Evolutionary conservation across 2,329 filamentous ascomycete genomes (phyloP), one percentile per base, ranked within the genome.

Genomic region (Acephala macrosclerotiorum): DNA sequence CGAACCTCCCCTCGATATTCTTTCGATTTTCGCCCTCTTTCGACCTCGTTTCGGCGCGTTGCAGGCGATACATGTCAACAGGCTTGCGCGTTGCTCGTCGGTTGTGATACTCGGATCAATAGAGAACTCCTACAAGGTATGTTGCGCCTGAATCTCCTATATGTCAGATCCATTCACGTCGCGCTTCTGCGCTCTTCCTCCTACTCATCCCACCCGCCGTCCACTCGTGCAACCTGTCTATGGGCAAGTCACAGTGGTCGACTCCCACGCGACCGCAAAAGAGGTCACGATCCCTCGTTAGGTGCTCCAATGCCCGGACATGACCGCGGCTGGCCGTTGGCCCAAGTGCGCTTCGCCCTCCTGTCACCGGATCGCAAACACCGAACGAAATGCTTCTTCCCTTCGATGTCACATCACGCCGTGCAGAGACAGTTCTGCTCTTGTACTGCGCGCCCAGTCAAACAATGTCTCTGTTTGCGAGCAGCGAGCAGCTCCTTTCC

Each of bases 311-410:
- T 67, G 62, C 66, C 69, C 73, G 73, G 73, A 67, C 66, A 67
- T 70, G 53, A 67, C 69, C 69, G 72, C 67, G 60, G 58, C 63
- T 62, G 64, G 64, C 61, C 64, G 65, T 69, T 69, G 68, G 68
- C 59, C 64, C 58, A 40, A 65, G 63, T 65, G 68, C 66, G 64
- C 65, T 58, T 71, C 70, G 63, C 65, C 61, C 22, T 64, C 45
- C 56, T 72, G 68, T 74, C 73, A 73, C 71, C 67, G 61, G 73
- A 70, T 71, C 66, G 68, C 72, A 73, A 72, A 74, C 70, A 75
- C 71, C 68, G 55, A 55, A 62, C 66, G 63, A 68, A 67, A 67
- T 71, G 69, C 66, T 72, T 69, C 70, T 66, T 69, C 66, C 65
- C 64, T 61, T 70, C 60, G 66, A 66, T 64, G 69, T 73, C 70